Evolutionary conservation across 2,329 filamentous ascomycete genomes (phyloP).

Genomic region (Scolecobasidium constrictum): DNA sequence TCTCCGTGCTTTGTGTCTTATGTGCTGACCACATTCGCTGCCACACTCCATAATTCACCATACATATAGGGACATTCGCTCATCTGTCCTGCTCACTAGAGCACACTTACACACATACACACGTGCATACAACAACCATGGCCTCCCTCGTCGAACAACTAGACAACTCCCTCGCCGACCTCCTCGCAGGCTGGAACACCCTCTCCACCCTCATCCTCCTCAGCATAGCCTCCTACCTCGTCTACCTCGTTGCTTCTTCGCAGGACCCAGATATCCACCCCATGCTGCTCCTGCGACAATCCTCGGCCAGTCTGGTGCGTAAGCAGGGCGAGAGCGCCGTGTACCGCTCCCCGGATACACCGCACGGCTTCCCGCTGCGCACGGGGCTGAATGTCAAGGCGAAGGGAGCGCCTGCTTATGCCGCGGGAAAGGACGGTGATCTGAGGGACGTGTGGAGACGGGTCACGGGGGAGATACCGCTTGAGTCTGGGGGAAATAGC

Average conservation of each 20-base stretch:
- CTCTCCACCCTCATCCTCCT: slow-evolving; percentile 65
- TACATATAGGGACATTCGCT: too few relatives aligned
- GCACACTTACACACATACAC: too few relatives aligned
- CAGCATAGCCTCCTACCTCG: slow-evolving; percentile 53
- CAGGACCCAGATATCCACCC: slow-evolving; percentile 87
- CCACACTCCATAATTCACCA: too few relatives aligned
- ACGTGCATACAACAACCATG: too few relatives aligned
- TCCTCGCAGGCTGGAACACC: slow-evolving; percentile 71
- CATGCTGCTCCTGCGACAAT: slow-evolving; percentile 78
- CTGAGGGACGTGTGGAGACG: slow-evolving; percentile 82
- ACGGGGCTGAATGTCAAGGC: slow-evolving; percentile 61
- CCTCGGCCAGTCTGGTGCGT: slow-evolving; percentile 65
- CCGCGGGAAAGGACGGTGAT: slow-evolving; percentile 74
- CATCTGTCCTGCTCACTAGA: too few relatives aligned
- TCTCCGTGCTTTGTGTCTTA: not conserved
- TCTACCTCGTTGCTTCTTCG: slow-evolving; percentile 59
- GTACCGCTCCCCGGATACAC: slow-evolving; percentile 74
- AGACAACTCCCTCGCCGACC: slow-evolving; percentile 57
- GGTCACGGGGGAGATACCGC: slow-evolving; percentile 52
- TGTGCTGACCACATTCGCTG: not conserved
- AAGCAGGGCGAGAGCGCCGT: slow-evolving; percentile 76
- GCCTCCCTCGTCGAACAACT: slow-evolving; percentile 24
- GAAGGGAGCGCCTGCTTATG: slow-evolving; percentile 69
- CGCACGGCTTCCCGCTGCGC: slow-evolving; percentile 54
- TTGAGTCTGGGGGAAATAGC: slow-evolving; percentile 48